Percentiles rank a stretch among this genome's conserved stretches.
Evolutionary conservation across 805 yeast species (phyloP).

Genomic region (Yarrowia deformans): DNA sequence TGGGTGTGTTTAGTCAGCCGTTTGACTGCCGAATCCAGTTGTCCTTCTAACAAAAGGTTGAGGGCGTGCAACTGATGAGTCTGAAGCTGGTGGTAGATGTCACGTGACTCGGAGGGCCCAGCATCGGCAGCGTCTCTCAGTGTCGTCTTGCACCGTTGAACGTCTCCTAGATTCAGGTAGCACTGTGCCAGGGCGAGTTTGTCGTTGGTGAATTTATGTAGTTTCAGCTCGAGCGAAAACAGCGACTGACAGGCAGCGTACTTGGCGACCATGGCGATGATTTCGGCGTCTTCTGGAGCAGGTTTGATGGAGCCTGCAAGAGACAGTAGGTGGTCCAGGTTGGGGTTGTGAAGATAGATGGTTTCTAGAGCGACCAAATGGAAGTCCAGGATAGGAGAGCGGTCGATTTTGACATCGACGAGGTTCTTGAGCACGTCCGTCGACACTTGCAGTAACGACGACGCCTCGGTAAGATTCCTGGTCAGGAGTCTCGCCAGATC

Average conservation of each 20-base stretch:
- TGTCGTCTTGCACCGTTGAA: not conserved
- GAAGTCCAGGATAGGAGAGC: conserved; percentile 1
- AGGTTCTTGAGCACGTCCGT: not conserved
- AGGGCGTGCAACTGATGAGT: conserved; percentile 2
- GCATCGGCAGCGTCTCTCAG: not conserved
- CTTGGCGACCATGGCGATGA: not conserved
- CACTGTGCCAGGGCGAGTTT: conserved; percentile 13
- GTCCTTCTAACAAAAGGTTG: not conserved
- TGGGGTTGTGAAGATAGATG: conserved; percentile 3
- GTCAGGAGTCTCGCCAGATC: conserved; percentile 13
- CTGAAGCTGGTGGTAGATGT: not conserved
- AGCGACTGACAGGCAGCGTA: not conserved
- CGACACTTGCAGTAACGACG: not conserved
- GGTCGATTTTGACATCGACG: not conserved
- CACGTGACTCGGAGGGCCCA: not conserved
- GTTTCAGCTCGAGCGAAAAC: conserved; percentile 6
- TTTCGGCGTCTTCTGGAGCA: not conserved
- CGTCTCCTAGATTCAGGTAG: conserved; percentile 27
- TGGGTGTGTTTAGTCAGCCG: conserved; percentile 8
- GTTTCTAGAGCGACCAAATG: conserved; percentile 7
- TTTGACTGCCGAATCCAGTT: conserved; percentile 1
- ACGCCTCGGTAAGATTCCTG: not conserved
- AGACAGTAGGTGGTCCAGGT: not conserved
- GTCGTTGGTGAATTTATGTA: conserved; percentile 5
- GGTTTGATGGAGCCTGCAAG: not conserved